Base-by-base conservation (phyloP, 352 stramenopile genomes). In the Pythium dissimile region DNA sequence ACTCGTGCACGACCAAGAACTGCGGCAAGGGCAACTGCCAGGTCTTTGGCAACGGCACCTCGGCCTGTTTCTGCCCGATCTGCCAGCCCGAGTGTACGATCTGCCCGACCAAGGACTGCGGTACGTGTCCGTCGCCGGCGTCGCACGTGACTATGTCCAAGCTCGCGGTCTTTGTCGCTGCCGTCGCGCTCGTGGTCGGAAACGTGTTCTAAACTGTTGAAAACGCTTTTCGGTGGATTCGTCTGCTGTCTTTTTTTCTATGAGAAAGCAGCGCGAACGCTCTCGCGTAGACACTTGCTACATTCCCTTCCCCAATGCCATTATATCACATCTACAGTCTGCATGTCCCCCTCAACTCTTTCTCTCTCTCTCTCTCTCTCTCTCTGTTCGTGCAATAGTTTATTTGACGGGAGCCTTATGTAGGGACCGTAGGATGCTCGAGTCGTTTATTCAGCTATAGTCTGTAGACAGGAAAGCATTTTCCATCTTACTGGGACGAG, bases 11-110 rank as follows among this genome's bases (percentile, higher is more conserved):
- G 35, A 71, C 39, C 45, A 56, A 48, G 26, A 44, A 53, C 23
- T 80, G 71, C 21, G 62, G 66, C 24, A 44, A 38, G 5, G 71
- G 71, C 3, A 57, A 10, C 10, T 80, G 71, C 42, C 55, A 63
- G 18, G 15, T 65, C 6, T 41, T 66, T 28, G 30, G 30, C 16
- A 73, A 70, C 45, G 57, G 55, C 31, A 67, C 50, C 6, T 67
- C 52, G 0, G 57, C 62, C 13, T 79, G 71, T 61, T 64, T 64
- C 55, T 80, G 71, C 24, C 56, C 56, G 16, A 59, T 71, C 42
- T 79, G 71, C 50, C 31, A 44, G 18, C 65, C 67, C 13, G 59
- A 69, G 5, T 79, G 71, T 41, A n/a, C 52, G 53, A 38, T 58
- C 10, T 73, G 66, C 32, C 57, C 51, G 58, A 50, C 43, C 24